phyloP scores from a whole-genome alignment of 2,329 filamentous ascomycete species.

The Calonectria hawksworthii region DNA sequence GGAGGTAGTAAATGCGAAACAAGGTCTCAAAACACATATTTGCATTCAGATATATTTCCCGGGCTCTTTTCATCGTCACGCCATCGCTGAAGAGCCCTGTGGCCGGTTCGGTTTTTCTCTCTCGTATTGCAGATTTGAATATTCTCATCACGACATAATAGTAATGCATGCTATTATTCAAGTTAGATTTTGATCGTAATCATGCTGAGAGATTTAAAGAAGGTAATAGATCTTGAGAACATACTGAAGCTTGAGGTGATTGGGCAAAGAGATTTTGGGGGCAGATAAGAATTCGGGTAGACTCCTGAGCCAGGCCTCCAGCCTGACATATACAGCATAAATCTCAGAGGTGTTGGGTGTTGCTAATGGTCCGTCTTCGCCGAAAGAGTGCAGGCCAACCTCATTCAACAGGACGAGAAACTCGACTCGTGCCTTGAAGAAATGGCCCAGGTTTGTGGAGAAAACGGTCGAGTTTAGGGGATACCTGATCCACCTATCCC shows the following conservation, averaged over 20 bases:
- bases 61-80: background rate
- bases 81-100: background rate
- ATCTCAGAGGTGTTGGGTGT: background rate
- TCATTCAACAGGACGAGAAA: background rate
- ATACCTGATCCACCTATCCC: background rate
- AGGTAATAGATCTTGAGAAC: background rate
- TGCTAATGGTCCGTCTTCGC: too few relatives aligned
- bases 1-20: background rate
- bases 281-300: background rate
- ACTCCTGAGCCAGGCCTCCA: background rate
- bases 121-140: background rate
- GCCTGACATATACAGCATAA: background rate
- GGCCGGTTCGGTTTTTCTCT: background rate
- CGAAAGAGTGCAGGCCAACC: background rate
- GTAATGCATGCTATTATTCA: background rate
- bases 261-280: background rate
- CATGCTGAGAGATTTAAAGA: rapidly evolving
- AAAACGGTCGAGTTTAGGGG: background rate
- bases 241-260: slow-evolving; percentile 5
- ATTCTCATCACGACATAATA: background rate
- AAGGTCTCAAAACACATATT: background rate
- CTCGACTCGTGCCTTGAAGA: background rate
- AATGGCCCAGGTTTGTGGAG: background rate
- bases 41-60: background rate
- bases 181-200: background rate